Conservation (phyloP, 352 stramenopile genomes). For the Globisporangium ultimum region DNA sequence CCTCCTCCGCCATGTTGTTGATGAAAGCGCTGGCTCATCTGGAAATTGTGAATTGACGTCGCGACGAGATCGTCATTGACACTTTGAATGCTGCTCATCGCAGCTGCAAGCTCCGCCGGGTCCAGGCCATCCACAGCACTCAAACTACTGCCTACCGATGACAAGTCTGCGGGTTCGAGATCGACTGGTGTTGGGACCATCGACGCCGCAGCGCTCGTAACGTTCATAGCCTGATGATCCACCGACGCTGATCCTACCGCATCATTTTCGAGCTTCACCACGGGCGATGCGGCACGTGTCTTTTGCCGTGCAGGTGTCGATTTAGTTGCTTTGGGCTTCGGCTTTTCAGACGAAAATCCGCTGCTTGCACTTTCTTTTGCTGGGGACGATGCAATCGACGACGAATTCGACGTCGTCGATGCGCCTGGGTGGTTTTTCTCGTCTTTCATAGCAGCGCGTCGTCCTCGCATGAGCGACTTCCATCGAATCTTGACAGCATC, state of each 20-base stretch:
- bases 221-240: conserved; percentile 1
- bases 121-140: conserved; percentile 15
- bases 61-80: conserved; percentile 69
- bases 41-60: conserved; percentile 72
- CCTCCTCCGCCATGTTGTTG: conserved; percentile 15
- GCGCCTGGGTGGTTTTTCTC: conserved; percentile 28
- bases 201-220: no score
- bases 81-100: conserved; percentile 42
- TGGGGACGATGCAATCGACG: conserved; percentile 1
- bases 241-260: conserved; percentile 1
- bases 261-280: conserved; percentile 21
- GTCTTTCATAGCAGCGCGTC: conserved; percentile 66
- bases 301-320: conserved; percentile 39
- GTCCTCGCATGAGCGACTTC: conserved; percentile 88
- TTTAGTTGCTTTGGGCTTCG: conserved; percentile 32
- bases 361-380: not conserved
- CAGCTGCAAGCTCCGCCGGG: conserved; percentile 23
- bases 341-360: conserved; percentile 16
- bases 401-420: not conserved
- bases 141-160: conserved; percentile 5
- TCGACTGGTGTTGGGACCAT: not conserved
- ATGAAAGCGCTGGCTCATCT: conserved; percentile 61
- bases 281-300: conserved; percentile 27
- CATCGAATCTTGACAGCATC: conserved; percentile 93
- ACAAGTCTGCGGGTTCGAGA: conserved; percentile 10